Base-by-base conservation (phyloP, 2,329 filamentous ascomycete species). In the Peltaster fructicola region DNA sequence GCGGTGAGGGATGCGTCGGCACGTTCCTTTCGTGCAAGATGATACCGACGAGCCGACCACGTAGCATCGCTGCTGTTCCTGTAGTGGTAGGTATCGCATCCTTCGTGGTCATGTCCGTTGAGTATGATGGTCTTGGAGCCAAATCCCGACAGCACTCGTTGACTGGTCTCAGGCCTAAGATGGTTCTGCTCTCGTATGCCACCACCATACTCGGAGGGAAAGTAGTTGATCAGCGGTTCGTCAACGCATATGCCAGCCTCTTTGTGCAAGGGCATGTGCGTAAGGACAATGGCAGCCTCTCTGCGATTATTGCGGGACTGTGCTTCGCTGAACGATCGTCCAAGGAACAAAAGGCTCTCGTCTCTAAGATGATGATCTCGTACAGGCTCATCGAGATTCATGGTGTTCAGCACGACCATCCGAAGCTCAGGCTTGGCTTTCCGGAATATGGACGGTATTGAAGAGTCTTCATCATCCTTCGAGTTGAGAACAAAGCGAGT, bases 21-120 rank as follows among this genome's bases (percentile, higher is more conserved):
- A 13, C 22, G 18, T n/a, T 27, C 17, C 13, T 33, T 33, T 5
- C 24, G 24, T 6, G 33, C 26, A n/a, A n/a, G n/a, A n/a, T n/a
- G n/a, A n/a, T n/a, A n/a, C n/a, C n/a, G n/a, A n/a, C n/a, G n/a
- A n/a, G n/a, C n/a, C n/a, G n/a, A n/a, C n/a, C n/a, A n/a, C n/a
- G n/a, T n/a, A n/a, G n/a, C n/a, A n/a, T n/a, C n/a, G n/a, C n/a
- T n/a, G n/a, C n/a, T n/a, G n/a, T n/a, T n/a, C n/a, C n/a, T n/a
- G 41, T 66, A 85, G 55, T 98, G 88, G 43, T 76, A 75, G 6
- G 74, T 76, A 50, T 95, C 82, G 46, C 88, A 98, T 5, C 88
- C 88, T 38, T 78, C 79, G 48, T 98, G 88, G 44, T 98, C 88
- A 47, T 98, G 88, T 0, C 88, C 88, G 23, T 84, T 93, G 18